Percentiles rank a stretch among this genome's conserved stretches.
Evolutionary conservation across 2,329 filamentous ascomycete species (phyloP).

Genomic region (Colletotrichum agaves): DNA sequence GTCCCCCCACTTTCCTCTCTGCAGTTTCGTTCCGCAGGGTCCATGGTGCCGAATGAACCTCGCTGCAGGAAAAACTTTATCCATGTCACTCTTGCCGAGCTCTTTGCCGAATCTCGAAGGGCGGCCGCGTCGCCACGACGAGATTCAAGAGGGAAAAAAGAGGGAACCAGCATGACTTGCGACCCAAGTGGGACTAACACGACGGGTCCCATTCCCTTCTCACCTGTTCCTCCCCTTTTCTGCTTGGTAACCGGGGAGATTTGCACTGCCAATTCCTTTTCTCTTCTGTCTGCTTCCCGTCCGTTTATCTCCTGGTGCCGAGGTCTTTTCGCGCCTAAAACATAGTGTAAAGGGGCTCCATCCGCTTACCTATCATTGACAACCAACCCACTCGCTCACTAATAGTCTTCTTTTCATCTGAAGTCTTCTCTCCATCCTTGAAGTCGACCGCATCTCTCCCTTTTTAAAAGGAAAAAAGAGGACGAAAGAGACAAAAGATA

Average conservation of each 20-base stretch:
- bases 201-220: background rate
- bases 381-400: slow-evolving; percentile 21
- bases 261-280: slow-evolving; percentile 17
- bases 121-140: too few species aligned
- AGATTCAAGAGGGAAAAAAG: background rate
- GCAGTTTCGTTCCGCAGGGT: slow-evolving; percentile 1
- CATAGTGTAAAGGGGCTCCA: background rate
- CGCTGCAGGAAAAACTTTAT: background rate
- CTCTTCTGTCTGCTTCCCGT: background rate
- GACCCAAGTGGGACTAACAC: slow-evolving; percentile 32
- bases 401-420: slow-evolving; percentile 16
- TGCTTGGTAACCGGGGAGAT: slow-evolving; percentile 34
- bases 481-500: slow-evolving; percentile 2
- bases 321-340: slow-evolving; percentile 12
- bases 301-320: slow-evolving; percentile 4
- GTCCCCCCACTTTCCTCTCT: background rate
- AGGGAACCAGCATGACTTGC: slow-evolving; percentile 15
- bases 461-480: too few species aligned
- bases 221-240: slow-evolving; percentile 14
- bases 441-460: background rate
- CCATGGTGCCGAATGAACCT: slow-evolving; percentile 22
- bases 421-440: background rate
- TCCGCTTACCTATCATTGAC: slow-evolving; percentile 16
- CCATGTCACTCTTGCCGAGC: slow-evolving; percentile 8
- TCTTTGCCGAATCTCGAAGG: slow-evolving; percentile 16